A percentile compares a stretch with the other conserved stretches of the same genome.
These are phyloP conservation scores for Singerocomus inundabilis DNA, from an alignment of 1,284 basidiomycete species.

Conservation along the genomic window DNA sequence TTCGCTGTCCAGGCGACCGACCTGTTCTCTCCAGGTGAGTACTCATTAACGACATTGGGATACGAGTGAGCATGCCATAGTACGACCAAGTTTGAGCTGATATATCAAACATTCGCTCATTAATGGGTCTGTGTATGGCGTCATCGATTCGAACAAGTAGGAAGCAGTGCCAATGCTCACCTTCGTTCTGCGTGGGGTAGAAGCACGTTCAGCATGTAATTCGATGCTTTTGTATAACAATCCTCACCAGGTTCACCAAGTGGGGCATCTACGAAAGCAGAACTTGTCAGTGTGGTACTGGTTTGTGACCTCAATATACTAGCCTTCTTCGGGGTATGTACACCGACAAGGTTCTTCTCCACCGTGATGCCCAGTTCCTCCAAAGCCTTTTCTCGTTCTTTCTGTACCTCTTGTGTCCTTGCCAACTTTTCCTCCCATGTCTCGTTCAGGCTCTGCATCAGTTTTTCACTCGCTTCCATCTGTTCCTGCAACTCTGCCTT, in stretches of 20 bases:
- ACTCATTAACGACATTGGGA: conserved; percentile 6
- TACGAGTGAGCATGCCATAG: conserved; percentile 49
- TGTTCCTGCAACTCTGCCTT: conserved; percentile 98
- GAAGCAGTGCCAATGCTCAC: conserved; percentile 35
- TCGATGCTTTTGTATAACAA: conserved; percentile 11
- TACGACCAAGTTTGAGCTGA: conserved; percentile 88
- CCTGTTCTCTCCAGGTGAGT: conserved; percentile 41
- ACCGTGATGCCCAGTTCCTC: conserved; percentile 98
- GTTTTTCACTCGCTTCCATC: conserved; percentile 93
- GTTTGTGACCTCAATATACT: conserved; percentile 21
- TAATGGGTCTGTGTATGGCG: conserved; percentile 60
- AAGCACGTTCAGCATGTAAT: conserved; percentile 17
- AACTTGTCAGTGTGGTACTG: conserved; percentile 14
- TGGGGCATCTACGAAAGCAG: conserved; percentile 73
- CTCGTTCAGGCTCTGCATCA: conserved; percentile 95
- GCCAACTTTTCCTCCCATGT: conserved; percentile 97
- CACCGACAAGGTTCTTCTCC: conserved; percentile 92
- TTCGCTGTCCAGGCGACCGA: conserved; percentile 80
- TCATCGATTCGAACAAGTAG: conserved; percentile 17
- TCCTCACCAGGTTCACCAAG: conserved; percentile 86
- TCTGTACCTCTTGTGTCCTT: conserved; percentile 92
- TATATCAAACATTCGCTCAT: conserved; percentile 95
- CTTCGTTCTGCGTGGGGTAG: conserved; percentile 70
- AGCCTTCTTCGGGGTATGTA: conserved; percentile 98
- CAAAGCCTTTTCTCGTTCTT: conserved; percentile 93